Evolutionary conservation across 352 stramenopile species (phyloP).

Genomic region (Phytophthora foliorum): DNA sequence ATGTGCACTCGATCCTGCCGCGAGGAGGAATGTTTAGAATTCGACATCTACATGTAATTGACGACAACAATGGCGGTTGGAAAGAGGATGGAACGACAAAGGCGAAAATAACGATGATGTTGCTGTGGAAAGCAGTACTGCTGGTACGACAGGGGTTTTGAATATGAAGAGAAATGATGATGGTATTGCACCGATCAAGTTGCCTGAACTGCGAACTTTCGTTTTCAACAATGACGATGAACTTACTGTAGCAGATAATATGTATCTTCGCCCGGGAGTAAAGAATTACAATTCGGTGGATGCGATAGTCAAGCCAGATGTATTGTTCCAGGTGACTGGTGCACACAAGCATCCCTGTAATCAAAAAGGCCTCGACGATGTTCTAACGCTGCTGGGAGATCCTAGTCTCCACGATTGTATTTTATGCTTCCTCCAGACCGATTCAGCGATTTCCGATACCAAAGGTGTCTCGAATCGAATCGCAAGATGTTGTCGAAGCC

Average conservation of each 20-base stretch:
- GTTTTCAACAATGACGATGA: no score
- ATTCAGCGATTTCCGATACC: conserved; percentile 13
- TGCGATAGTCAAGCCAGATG: conserved; percentile 11
- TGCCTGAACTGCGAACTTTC: no score
- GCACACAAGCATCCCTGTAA: conserved; percentile 17
- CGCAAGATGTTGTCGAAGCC: neutral
- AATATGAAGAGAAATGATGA: no score
- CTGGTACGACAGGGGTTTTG: no score
- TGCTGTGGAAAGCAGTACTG: neutral
- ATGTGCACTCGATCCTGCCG: conserved; percentile 5
- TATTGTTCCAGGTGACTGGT: conserved; percentile 10
- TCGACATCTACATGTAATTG: neutral
- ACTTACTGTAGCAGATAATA: conserved; percentile 2
- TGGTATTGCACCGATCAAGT: neutral
- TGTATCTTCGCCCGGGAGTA: no score
- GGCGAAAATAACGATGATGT: no score
- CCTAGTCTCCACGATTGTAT: neutral
- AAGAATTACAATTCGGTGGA: conserved; percentile 13
- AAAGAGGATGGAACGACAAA: neutral
- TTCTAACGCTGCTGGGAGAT: conserved; percentile 6
- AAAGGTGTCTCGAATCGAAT: conserved; percentile 9
- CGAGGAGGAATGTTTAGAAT: conserved; percentile 2
- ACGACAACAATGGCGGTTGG: neutral
- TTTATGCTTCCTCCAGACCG: conserved; percentile 14
- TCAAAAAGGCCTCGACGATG: conserved; percentile 1